phyloP scores from a whole-genome alignment of 352 stramenopile species.

The Phytophthora quininea region DNA sequence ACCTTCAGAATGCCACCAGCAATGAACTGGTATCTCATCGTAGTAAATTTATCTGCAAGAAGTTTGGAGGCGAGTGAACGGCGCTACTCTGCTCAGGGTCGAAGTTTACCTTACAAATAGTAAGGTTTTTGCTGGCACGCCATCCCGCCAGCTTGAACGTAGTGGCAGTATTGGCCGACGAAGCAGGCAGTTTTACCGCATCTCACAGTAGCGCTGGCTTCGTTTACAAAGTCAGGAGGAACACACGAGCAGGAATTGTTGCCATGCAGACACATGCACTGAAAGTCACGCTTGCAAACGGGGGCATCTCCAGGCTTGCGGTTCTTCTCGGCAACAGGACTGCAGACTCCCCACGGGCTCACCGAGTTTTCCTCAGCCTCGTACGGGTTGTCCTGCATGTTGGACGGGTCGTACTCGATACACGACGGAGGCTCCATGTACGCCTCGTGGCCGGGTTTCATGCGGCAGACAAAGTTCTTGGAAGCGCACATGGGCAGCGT shows the following conservation, averaged over 20 bases:
- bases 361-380: slow-evolving; percentile 34
- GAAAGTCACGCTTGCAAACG: slow-evolving; percentile 49
- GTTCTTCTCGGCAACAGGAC: slow-evolving; percentile 26
- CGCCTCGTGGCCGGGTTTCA: slow-evolving; percentile 47
- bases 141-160: slow-evolving; percentile 30
- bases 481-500: slow-evolving; percentile 51
- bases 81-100: neutral
- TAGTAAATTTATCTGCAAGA: neutral
- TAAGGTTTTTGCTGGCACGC: slow-evolving; percentile 43
- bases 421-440: slow-evolving; percentile 39
- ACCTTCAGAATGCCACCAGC: slow-evolving; percentile 52
- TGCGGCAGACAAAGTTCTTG: slow-evolving; percentile 52
- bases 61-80: too few species aligned
- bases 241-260: slow-evolving; percentile 35
- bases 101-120: neutral
- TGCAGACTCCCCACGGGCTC: slow-evolving; percentile 39
- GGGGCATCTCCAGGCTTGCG: slow-evolving; percentile 39
- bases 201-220: slow-evolving; percentile 23
- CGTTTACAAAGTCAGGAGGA: slow-evolving; percentile 45
- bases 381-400: slow-evolving; percentile 44
- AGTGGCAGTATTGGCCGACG: slow-evolving; percentile 51
- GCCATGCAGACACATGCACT: slow-evolving; percentile 40
- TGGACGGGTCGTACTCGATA: slow-evolving; percentile 37
- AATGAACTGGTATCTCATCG: slow-evolving; percentile 28
- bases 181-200: slow-evolving; percentile 28